Evolutionary conservation across 257 asterid genomes (phyloP).

Genomic region (Avicennia marina): DNA sequence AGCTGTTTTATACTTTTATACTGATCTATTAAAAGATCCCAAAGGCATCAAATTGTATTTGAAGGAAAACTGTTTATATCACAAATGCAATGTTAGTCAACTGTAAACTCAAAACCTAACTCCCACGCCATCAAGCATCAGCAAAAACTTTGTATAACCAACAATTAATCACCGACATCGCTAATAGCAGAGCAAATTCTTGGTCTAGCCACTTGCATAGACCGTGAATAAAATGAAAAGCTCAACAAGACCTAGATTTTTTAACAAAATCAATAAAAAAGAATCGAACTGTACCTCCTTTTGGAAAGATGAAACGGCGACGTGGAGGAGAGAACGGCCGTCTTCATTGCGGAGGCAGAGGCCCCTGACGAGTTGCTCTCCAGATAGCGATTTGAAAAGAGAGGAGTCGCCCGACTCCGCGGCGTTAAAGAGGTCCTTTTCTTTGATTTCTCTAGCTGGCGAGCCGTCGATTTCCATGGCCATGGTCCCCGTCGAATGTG

Average conservation of each 20-base stretch:
- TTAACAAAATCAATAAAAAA: not conserved
- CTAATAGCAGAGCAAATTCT: no score
- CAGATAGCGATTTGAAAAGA: conserved; percentile 53
- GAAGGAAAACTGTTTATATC: no score
- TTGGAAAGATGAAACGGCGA: conserved; percentile 71
- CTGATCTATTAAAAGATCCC: no score
- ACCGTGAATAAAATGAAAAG: not conserved
- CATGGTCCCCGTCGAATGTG: conserved; percentile 17
- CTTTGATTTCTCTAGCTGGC: conserved; percentile 20
- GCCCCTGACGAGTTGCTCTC: conserved; percentile 52
- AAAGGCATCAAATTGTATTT: no score
- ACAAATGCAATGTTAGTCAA: no score
- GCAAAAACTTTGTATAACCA: no score
- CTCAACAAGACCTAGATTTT: not conserved
- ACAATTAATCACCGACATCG: no score
- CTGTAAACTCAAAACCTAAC: no score
- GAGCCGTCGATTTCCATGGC: conserved; percentile 53
- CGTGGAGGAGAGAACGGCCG: conserved; percentile 85
- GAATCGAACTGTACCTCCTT: conserved; percentile 40
- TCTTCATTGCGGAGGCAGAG: conserved; percentile 78
- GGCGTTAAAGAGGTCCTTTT: conserved; percentile 59
- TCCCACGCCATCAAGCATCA: no score
- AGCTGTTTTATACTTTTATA: no score
- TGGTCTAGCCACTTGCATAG: not conserved
- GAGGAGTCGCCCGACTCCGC: conserved; percentile 68